phyloP scores from a whole-genome alignment of 768 basidiomycete species.

The Strobilomyces echinocephalus region DNA sequence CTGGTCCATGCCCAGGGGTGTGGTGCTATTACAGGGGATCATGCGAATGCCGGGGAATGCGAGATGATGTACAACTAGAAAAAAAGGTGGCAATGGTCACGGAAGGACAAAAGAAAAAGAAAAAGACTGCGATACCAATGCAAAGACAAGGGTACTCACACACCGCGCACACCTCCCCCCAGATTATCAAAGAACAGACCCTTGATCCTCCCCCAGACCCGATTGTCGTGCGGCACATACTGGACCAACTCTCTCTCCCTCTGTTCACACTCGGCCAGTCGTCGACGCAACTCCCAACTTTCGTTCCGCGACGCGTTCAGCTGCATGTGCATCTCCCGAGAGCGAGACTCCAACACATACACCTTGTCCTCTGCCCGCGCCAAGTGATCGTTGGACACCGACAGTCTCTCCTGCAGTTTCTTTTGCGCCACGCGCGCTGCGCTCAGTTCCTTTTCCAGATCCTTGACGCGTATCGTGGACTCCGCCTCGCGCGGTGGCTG shows the following conservation, averaged over 20 bases:
- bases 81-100: conserved; percentile 3
- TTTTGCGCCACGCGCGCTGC: conserved; percentile 12
- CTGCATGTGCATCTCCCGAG: conserved; percentile 14
- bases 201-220: conserved; percentile 27
- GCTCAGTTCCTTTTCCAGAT: conserved; percentile 24
- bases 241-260: conserved; percentile 15
- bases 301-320: conserved; percentile 21
- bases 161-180: conserved; percentile 15
- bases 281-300: conserved; percentile 21
- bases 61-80: conserved; percentile 14
- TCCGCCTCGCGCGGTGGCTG: background rate
- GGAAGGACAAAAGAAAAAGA: background rate
- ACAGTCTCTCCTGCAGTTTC: conserved; percentile 19
- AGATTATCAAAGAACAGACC: conserved; percentile 29
- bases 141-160: conserved; percentile 12
- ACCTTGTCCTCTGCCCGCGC: conserved; percentile 13
- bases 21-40: conserved; percentile 21
- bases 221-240: conserved; percentile 15
- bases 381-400: conserved; percentile 12
- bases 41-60: conserved; percentile 25
- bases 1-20: conserved; percentile 21
- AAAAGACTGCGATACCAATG: conserved; percentile 2
- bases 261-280: conserved; percentile 20
- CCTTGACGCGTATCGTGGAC: conserved; percentile 12
- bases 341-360: conserved; percentile 19